These are phyloP conservation scores for Ceratocystis eucalypticola DNA, from an alignment of 2,329 filamentous ascomycete genomes.

Conservation along the genomic window DNA sequence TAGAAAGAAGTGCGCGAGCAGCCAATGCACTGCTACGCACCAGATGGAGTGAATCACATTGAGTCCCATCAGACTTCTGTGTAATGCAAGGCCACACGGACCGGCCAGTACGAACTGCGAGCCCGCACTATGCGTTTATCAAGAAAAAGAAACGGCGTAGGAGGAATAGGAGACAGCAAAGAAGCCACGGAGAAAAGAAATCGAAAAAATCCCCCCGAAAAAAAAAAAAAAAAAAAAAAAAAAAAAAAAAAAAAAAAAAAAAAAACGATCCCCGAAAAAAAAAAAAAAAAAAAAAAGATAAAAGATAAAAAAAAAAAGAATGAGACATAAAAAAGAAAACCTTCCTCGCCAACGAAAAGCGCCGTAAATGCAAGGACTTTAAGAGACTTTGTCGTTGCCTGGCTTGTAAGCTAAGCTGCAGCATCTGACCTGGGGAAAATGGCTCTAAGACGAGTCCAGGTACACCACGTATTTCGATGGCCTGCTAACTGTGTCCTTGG, in stretches of 20 bases:
- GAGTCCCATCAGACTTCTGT: no score
- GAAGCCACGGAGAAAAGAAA: no score
- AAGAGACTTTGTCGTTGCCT: not conserved
- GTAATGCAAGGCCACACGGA: no score
- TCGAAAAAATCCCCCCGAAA: not conserved
- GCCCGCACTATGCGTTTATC: no score
- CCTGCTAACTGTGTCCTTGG: not conserved
- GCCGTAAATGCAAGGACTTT: not conserved
- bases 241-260: not conserved
- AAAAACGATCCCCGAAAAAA: not conserved
- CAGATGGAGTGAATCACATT: no score
- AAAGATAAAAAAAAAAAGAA: not conserved
- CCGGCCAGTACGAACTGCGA: no score
- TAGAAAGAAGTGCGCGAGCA: no score
- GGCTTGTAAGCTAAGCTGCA: not conserved
- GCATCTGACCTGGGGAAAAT: not conserved
- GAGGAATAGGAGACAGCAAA: no score
- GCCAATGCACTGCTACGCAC: no score
- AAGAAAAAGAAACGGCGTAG: no score
- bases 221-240: not conserved
- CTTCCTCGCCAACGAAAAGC: not conserved
- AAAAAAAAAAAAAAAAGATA: not conserved
- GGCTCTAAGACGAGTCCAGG: not conserved
- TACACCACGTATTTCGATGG: not conserved
- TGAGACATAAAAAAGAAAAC: not conserved